Evolutionary conservation across 2,329 filamentous ascomycete genomes (phyloP), one percentile per base, ranked within the genome.

Genomic region (Aspergillus ibericus): DNA sequence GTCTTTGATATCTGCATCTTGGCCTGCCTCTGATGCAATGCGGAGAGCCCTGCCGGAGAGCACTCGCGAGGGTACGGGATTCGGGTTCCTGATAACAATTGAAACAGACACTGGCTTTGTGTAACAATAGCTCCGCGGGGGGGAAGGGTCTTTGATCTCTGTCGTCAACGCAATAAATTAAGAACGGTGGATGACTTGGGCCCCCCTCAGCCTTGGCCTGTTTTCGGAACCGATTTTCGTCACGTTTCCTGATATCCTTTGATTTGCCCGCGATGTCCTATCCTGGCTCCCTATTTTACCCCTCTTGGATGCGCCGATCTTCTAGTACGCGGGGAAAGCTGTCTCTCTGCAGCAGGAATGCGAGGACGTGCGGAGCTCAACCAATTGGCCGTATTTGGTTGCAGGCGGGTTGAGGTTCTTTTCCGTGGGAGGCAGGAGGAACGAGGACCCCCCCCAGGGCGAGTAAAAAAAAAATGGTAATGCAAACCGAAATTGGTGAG

Each of bases 1-100:
- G 69, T 67, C 71, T 69, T 76, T 73, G 73, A 72, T 74, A 70
- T 73, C 70, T 76, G 75, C 75, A 78, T 78, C 68, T 77, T 78
- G 75, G 66, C 74, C 70, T 69, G 68, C 67, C 65, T 71, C 64
- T 67, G 67, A 72, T 74, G 69, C 66, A 68, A 74, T 72, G 71
- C 70, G 71, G 68, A 74, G 72, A 71, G 72, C 72, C 68, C 75
- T 77, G 65, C 72, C 73, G 63, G 73, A 75, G 73, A 75, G 72
- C 74, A 66, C 68, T 72, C 71, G 69, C 66, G 67, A 62, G 54
- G 61, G 66, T 65, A 62, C 58, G 56, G 61, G 62, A 65, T 58
- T 54, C 58, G 53, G 60, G 61, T 68, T 61, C 62, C 66, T 63
- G 63, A 68, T 61, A 67, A 60, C 62, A 64, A 64, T 62, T 59